Conservation (phyloP, 345 rosid genomes). For the Gossypioides kirkii region DNA sequence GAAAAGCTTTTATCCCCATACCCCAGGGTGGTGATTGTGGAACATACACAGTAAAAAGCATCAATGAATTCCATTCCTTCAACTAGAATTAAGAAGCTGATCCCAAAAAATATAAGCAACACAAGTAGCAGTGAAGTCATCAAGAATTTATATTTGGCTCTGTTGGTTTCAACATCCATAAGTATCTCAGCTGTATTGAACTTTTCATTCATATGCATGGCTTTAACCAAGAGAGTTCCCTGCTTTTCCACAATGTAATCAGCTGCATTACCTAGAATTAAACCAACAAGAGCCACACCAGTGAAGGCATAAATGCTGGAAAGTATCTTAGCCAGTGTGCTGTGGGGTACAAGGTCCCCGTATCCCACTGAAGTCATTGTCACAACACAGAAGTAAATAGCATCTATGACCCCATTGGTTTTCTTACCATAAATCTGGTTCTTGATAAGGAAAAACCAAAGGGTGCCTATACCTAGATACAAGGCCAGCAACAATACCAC, state of each 20-base stretch:
- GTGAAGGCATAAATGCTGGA: constrained; percentile 38
- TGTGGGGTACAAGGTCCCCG: constrained; percentile 53
- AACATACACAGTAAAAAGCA: constrained; percentile 50
- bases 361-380: constrained; percentile 58
- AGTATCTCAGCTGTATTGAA: constrained; percentile 27
- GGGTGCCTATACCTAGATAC: constrained; percentile 39
- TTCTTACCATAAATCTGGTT: constrained; percentile 45
- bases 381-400: constrained; percentile 47
- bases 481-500: constrained; percentile 20
- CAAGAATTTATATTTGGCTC: constrained; percentile 30
- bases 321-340: constrained; percentile 32
- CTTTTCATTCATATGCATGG: constrained; percentile 30
- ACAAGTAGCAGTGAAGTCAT: constrained; percentile 20
- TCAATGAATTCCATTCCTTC: constrained; percentile 34
- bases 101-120: constrained; percentile 34
- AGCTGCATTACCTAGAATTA: constrained; percentile 45
- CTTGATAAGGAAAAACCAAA: constrained; percentile 38
- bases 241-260: constrained; percentile 50
- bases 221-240: constrained; percentile 35
- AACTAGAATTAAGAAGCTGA: constrained; percentile 23
- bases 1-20: constrained; percentile 60
- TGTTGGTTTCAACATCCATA: constrained; percentile 33
- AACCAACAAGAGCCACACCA: constrained; percentile 49
- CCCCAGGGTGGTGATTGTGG: constrained; percentile 53
- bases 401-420: constrained; percentile 45